These are phyloP conservation scores for Ceratopteris richardii DNA, from an alignment of 75 land plant genomes.

Conservation along the genomic window DNA sequence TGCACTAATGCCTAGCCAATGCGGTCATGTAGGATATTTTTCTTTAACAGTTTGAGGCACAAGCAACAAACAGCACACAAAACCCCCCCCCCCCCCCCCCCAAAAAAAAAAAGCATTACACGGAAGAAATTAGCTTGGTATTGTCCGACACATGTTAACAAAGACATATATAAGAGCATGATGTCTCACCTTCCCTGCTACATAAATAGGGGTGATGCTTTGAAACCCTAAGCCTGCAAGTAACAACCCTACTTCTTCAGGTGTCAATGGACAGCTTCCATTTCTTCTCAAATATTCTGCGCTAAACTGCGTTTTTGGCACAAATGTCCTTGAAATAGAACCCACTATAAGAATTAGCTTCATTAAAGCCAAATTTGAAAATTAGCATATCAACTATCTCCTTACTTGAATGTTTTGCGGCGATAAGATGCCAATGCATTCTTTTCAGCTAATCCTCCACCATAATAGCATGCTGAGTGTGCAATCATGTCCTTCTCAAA, in stretches of 20 bases:
- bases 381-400: too few relatives aligned
- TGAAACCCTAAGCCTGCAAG: slow-evolving; percentile 24
- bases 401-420: slow-evolving; percentile 23
- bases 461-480: slow-evolving; percentile 31
- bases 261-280: slow-evolving; percentile 37
- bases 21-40: background rate
- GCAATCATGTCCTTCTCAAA: slow-evolving; percentile 37
- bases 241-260: slow-evolving; percentile 26
- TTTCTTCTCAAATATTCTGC: slow-evolving; percentile 17
- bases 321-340: slow-evolving; percentile 1
- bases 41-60: too few relatives aligned
- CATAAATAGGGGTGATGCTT: slow-evolving; percentile 17
- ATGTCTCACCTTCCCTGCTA: slow-evolving; percentile 27
- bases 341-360: too few relatives aligned
- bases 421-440: slow-evolving; percentile 27
- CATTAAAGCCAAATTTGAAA: too few relatives aligned
- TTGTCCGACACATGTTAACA: too few relatives aligned
- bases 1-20: background rate
- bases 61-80: too few relatives aligned
- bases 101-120: too few relatives aligned
- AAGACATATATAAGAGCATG: too few relatives aligned
- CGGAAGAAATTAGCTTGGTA: too few relatives aligned
- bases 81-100: too few relatives aligned
- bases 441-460: slow-evolving; percentile 28
- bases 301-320: slow-evolving; percentile 16